phyloP scores from a whole-genome alignment of 345 rosid species.

The Eucalyptus cladocalyx region DNA sequence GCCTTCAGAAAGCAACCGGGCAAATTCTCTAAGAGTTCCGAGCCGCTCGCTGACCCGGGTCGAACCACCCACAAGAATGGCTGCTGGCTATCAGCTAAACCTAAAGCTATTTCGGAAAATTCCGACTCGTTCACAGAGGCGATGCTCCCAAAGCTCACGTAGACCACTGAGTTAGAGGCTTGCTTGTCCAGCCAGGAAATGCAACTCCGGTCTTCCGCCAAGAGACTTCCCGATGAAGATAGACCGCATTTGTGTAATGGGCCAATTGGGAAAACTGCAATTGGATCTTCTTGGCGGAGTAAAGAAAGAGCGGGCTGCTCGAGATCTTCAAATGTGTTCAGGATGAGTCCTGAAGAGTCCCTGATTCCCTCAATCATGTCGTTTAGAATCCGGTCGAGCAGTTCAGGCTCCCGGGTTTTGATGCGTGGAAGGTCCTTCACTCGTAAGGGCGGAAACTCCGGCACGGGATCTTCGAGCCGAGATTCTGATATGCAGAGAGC shows the following conservation, averaged over 20 bases:
- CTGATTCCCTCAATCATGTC: slow-evolving; percentile 10
- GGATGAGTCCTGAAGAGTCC: slow-evolving; percentile 31
- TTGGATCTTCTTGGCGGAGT: slow-evolving; percentile 1
- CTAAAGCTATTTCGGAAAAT: slow-evolving; percentile 43
- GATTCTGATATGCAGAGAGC: slow-evolving; percentile 6
- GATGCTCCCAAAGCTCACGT: slow-evolving; percentile 56
- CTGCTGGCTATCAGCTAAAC: slow-evolving; percentile 23
- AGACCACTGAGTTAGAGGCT: slow-evolving; percentile 23
- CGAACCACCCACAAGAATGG: slow-evolving; percentile 69
- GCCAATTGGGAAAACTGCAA: slow-evolving; percentile 30
- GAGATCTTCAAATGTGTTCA: slow-evolving; percentile 42
- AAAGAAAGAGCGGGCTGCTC: slow-evolving; percentile 13
- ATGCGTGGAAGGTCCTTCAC: slow-evolving; percentile 31
- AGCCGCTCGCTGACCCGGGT: slow-evolving; percentile 7
- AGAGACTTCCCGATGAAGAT: slow-evolving; percentile 10
- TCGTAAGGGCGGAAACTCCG: slow-evolving; percentile 26
- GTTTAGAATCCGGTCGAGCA: not conserved
- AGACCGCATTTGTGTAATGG: slow-evolving; percentile 31
- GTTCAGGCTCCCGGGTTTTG: not conserved
- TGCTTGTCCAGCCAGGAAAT: slow-evolving; percentile 46
- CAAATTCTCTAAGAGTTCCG: not conserved
- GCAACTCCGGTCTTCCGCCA: slow-evolving; percentile 13
- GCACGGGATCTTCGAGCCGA: slow-evolving; percentile 14
- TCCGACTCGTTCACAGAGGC: slow-evolving; percentile 14
- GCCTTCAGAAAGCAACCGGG: not conserved